Conservation (phyloP, 345 rosid species). For the Hibiscus mutabilis region DNA sequence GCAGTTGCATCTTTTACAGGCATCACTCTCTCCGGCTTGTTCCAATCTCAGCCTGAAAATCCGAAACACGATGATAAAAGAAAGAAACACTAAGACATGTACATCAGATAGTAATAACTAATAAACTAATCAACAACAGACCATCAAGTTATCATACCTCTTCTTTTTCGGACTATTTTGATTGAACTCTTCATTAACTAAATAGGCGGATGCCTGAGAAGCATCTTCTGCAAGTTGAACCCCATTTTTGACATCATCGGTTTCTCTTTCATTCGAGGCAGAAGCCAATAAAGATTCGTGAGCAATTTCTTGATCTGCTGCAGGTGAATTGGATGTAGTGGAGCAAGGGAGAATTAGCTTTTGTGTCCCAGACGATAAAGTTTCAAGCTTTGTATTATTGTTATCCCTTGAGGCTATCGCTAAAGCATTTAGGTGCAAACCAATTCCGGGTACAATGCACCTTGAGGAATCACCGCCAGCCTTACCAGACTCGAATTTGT, state of each 20-base stretch:
- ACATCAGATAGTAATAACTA: not conserved
- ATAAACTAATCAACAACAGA: not conserved
- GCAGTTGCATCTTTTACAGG: constrained; percentile 94
- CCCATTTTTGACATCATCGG: constrained; percentile 30
- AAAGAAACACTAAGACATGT: not conserved
- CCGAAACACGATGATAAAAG: constrained; percentile 1
- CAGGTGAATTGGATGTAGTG: constrained; percentile 29
- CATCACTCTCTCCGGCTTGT: constrained; percentile 46
- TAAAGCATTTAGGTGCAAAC: constrained; percentile 85
- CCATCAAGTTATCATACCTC: constrained; percentile 35
- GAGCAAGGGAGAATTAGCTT: constrained; percentile 37
- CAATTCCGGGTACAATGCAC: constrained; percentile 73
- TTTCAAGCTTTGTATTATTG: constrained; percentile 33
- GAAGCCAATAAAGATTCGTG: constrained; percentile 30
- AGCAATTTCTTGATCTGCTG: constrained; percentile 30
- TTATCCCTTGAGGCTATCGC: constrained; percentile 46
- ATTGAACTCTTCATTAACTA: constrained; percentile 47
- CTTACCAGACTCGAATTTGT: constrained; percentile 36
- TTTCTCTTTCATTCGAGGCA: constrained; percentile 31
- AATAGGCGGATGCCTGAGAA: constrained; percentile 34
- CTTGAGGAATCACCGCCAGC: constrained; percentile 38
- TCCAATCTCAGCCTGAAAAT: constrained; percentile 58
- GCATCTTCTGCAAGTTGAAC: constrained; percentile 39
- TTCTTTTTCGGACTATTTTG: constrained; percentile 81
- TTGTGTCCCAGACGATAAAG: constrained; percentile 33